Base-by-base conservation (phyloP, 495 filamentous ascomycete species). In the Xylaria telfairii region DNA sequence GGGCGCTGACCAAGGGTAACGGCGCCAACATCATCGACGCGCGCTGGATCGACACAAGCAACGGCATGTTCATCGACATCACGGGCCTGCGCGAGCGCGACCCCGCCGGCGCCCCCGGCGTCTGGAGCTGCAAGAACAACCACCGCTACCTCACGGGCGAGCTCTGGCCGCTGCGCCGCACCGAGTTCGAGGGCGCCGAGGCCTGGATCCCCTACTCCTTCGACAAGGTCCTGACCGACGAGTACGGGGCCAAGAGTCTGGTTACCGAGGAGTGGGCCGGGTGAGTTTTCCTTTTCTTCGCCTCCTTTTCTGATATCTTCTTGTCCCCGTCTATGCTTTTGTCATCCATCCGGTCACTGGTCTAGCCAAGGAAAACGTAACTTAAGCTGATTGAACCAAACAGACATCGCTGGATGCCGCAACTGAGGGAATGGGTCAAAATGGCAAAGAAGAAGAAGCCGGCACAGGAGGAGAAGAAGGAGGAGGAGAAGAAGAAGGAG, bases 1-100 rank as follows among this genome's bases (percentile, higher is more conserved):
- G 81, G 39, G 84, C 90, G 69, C 80, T 88, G 8, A 83, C 84
- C 21, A 83, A 89, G 39, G 90, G 91, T 17, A 83, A 88, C 71
- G 93, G 93, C 3, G 75, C 83, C 62, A 97, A 97, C 74, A 85
- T 96, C 42, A 97, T 97, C 75, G 93, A 96, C 79, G 93, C 92
- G 46, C 83, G 93, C 24, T 97, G 92, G 92, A 90, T 97, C 71
- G 93, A 97, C 79, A 83, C 87, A 26, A 78, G 81, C 60, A 96
- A 89, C 70, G 93, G 93, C 9, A 82, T 95, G 66, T 97, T 91
- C 83, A 91, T 97, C 76, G 93, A 97, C 75, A 93, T 97, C 77
- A 97, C 93, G n/a, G 93, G 88, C 30, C 78, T 96, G 32, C 87
- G 87, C 51, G 90, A 92, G 77, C 87, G 90, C n/a, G 83, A 93